phyloP scores from a whole-genome alignment of 345 rosid species.

The Gossypium longicalyx region DNA sequence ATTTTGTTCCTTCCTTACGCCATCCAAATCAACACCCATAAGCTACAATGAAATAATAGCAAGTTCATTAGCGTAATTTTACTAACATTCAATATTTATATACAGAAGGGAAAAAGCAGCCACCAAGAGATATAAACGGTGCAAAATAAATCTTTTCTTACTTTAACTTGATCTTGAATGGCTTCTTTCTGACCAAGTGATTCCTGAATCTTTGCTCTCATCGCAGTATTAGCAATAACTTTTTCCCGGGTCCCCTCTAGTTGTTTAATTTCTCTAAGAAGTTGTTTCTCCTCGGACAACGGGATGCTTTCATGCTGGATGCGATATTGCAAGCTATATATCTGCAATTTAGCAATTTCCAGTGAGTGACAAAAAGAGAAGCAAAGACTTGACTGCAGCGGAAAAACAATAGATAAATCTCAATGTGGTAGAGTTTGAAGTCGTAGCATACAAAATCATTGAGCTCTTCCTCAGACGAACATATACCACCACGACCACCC shows the following conservation, averaged over 20 bases:
- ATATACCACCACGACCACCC: constrained; percentile 49
- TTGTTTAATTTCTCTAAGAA: constrained; percentile 83
- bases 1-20: constrained; percentile 83
- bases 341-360: constrained; percentile 45
- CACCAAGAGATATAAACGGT: not conserved
- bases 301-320: constrained; percentile 95
- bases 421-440: constrained; percentile 12
- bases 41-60: constrained; percentile 40
- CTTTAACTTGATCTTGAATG: constrained; percentile 82
- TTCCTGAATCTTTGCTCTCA: constrained; percentile 81
- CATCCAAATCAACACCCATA: constrained; percentile 84
- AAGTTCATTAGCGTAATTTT: not conserved
- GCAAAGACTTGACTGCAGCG: constrained; percentile 9
- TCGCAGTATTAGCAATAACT: constrained; percentile 79
- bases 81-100: not conserved
- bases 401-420: constrained; percentile 2
- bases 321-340: constrained; percentile 65
- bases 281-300: constrained; percentile 84
- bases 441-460: constrained; percentile 53
- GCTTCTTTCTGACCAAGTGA: constrained; percentile 78
- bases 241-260: constrained; percentile 92
- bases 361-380: constrained; percentile 15
- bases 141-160: constrained; percentile 27
- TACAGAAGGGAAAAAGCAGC: not conserved
- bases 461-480: constrained; percentile 91